These are phyloP conservation scores for Boletus fagicola DNA, from an alignment of 768 basidiomycete species.

Conservation along the genomic window DNA sequence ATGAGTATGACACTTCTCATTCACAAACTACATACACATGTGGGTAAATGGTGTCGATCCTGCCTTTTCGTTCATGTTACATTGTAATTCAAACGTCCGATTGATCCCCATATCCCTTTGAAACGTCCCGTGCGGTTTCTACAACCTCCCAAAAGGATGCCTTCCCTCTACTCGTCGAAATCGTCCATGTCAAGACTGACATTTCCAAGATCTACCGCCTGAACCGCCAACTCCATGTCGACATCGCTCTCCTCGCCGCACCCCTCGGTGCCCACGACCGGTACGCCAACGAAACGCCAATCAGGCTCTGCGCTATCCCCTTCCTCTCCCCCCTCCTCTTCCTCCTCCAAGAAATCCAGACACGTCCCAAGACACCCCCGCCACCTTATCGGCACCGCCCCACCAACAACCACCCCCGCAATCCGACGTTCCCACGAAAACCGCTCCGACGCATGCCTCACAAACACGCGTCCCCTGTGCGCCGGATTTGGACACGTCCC, in stretches of 20 bases:
- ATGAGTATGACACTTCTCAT: too few species aligned
- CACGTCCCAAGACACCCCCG: constrained; percentile 65
- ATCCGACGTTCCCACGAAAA: constrained; percentile 61
- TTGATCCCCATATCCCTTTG: background rate
- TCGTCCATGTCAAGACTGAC: constrained; percentile 24
- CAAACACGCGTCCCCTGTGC: constrained; percentile 40
- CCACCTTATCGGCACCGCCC: constrained; percentile 60
- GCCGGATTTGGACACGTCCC: constrained; percentile 48
- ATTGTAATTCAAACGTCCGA: constrained; percentile 11
- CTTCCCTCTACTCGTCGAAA: constrained; percentile 21
- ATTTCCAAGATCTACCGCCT: constrained; percentile 18
- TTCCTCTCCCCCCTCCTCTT: too few species aligned
- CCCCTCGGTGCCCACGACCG: background rate
- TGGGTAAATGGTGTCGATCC: background rate
- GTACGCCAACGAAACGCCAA: background rate
- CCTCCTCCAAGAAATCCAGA: constrained; percentile 52
- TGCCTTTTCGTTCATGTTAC: background rate
- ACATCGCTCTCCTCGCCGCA: constrained; percentile 4
- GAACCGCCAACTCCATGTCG: constrained; percentile 22
- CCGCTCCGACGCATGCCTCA: constrained; percentile 58
- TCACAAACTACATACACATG: constrained; percentile 8
- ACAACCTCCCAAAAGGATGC: background rate
- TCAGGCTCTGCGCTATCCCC: background rate
- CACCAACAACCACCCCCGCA: constrained; percentile 52
- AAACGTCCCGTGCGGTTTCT: background rate